phyloP scores from a whole-genome alignment of 2,329 filamentous ascomycete genomes.

The Ceratocystis variospora region DNA sequence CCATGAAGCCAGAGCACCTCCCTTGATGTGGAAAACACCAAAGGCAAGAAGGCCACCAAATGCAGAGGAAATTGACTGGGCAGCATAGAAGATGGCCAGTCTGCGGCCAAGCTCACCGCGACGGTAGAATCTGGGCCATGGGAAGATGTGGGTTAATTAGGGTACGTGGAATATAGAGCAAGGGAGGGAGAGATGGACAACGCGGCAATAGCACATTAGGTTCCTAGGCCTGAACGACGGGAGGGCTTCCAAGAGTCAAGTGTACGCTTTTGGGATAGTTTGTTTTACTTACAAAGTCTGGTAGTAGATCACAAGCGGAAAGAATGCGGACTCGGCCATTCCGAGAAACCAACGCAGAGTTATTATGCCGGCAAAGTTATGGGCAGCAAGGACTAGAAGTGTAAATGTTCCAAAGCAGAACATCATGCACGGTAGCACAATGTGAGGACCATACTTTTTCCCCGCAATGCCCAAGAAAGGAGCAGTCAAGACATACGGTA shows the following conservation, averaged over 20 bases:
- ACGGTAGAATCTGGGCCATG: slow-evolving; percentile 32
- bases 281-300: slow-evolving; percentile 25
- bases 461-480: slow-evolving; percentile 46
- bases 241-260: background rate
- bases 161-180: background rate
- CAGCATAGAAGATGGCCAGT: slow-evolving; percentile 58
- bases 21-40: slow-evolving; percentile 35
- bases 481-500: slow-evolving; percentile 60
- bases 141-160: too few species aligned
- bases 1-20: slow-evolving; percentile 30
- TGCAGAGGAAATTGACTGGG: slow-evolving; percentile 56
- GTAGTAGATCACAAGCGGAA: slow-evolving; percentile 41
- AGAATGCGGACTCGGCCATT: slow-evolving; percentile 43
- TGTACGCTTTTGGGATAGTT: background rate
- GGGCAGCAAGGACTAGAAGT: slow-evolving; percentile 39
- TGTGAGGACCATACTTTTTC: slow-evolving; percentile 55
- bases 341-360: slow-evolving; percentile 39
- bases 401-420: slow-evolving; percentile 56
- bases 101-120: slow-evolving; percentile 33
- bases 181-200: background rate
- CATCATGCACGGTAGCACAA: slow-evolving; percentile 59
- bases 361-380: slow-evolving; percentile 37
- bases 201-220: background rate
- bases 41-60: slow-evolving; percentile 36
- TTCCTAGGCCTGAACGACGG: background rate